phyloP scores from a whole-genome alignment of 1,139 yeast species.

The Blastobotrys serpentis region DNA sequence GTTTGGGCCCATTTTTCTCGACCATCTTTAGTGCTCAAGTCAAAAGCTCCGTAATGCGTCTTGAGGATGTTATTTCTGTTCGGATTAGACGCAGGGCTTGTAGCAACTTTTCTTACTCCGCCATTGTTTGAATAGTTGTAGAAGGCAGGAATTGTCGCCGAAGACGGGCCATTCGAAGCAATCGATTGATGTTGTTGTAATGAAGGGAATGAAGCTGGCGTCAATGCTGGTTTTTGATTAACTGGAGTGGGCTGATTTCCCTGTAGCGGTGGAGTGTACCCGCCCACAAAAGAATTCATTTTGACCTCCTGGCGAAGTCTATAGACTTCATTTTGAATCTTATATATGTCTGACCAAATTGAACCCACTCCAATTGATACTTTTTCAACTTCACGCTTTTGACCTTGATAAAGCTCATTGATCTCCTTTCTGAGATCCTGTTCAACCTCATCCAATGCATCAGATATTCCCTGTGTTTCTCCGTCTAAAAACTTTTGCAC shows the following conservation, averaged over 20 bases:
- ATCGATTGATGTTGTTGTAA: neutral
- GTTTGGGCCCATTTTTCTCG: constrained; percentile 29
- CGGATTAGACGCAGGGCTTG: neutral
- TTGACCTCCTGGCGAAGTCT: constrained; percentile 4
- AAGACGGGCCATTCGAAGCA: no score
- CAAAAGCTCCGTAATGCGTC: constrained; percentile 36
- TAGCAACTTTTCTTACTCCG: no score
- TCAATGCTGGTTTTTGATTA: neutral
- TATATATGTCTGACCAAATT: constrained; percentile 18
- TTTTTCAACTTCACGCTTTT: constrained; percentile 8
- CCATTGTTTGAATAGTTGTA: no score
- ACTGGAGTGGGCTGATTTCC: constrained; percentile 1
- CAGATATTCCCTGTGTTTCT: constrained; percentile 6
- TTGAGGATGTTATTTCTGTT: constrained; percentile 39
- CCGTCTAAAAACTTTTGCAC: constrained; percentile 7
- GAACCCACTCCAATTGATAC: constrained; percentile 13
- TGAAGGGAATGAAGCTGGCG: constrained; percentile 1
- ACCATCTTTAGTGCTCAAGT: constrained; percentile 32
- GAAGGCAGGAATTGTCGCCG: no score
- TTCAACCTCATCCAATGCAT: constrained; percentile 8
- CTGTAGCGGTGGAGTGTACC: constrained; percentile 3
- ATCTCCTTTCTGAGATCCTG: constrained; percentile 1
- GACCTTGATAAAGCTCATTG: neutral
- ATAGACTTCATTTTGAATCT: constrained; percentile 8
- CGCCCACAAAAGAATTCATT: neutral